Conservation (phyloP, 345 rosid genomes). For the Theobroma cacao region DNA sequence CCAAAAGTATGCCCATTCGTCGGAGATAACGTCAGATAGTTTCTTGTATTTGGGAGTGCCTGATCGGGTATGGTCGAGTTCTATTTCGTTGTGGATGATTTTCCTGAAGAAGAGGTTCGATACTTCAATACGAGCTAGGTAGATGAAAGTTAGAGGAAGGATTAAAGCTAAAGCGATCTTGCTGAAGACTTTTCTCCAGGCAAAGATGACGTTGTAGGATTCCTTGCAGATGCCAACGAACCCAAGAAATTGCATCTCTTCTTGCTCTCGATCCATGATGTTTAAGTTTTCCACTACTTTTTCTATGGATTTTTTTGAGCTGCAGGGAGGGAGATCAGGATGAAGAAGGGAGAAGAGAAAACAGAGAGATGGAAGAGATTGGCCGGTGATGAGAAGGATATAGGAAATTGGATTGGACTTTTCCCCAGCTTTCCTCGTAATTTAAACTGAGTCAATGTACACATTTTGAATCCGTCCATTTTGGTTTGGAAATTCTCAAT, state of each 20-base stretch:
- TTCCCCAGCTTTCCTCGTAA: neutral
- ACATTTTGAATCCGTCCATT: neutral
- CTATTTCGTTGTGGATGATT: constrained; percentile 20
- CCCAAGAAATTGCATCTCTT: constrained; percentile 58
- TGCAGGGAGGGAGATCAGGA: neutral
- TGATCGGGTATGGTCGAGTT: constrained; percentile 19
- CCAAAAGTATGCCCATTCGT: constrained; percentile 24
- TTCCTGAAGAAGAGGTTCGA: constrained; percentile 24
- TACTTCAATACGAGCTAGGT: constrained; percentile 41
- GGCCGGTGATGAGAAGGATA: neutral
- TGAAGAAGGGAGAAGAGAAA: neutral
- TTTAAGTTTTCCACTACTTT: neutral
- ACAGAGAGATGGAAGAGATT: neutral
- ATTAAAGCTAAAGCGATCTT: constrained; percentile 45
- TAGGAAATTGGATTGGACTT: neutral
- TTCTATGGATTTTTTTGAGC: neutral
- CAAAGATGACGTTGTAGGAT: constrained; percentile 39
- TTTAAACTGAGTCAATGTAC: neutral
- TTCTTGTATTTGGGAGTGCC: constrained; percentile 23
- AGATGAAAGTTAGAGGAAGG: constrained; percentile 56
- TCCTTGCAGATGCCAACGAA: constrained; percentile 40
- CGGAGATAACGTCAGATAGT: constrained; percentile 26
- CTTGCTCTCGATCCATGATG: constrained; percentile 55
- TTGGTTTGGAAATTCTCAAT: neutral
- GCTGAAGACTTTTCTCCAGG: constrained; percentile 47